Conservation (phyloP, 2,329 filamentous ascomycete species). For the Talaromyces sp. region DNA sequence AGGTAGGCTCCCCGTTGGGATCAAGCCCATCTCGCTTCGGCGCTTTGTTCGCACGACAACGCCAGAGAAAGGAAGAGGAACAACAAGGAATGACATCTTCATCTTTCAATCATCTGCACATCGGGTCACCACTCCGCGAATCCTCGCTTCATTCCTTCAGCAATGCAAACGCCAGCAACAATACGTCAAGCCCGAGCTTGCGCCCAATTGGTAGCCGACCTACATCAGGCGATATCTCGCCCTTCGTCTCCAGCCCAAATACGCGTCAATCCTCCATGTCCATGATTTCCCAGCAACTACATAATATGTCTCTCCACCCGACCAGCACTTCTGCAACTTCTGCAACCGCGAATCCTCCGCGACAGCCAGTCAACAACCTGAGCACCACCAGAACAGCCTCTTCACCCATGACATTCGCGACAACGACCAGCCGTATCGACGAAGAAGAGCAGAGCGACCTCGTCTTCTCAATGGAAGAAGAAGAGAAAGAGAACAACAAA, state of each 20-base stretch:
- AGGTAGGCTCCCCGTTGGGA: constrained; percentile 55
- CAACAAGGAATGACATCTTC: constrained; percentile 33
- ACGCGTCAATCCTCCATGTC: constrained; percentile 56
- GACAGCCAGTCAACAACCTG: constrained; percentile 20
- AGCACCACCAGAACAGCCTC: constrained; percentile 42
- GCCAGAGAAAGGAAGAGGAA: constrained; percentile 52
- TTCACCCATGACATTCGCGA: constrained; percentile 39
- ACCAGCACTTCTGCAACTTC: constrained; percentile 19
- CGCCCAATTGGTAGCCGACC: constrained; percentile 50
- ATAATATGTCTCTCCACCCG: constrained; percentile 44
- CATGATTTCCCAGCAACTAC: constrained; percentile 60
- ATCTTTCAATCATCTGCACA: constrained; percentile 51
- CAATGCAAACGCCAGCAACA: constrained; percentile 25
- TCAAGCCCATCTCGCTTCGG: constrained; percentile 63
- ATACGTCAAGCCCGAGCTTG: constrained; percentile 50
- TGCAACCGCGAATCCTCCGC: background rate
- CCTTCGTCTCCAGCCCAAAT: constrained; percentile 54
- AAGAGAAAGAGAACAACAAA: constrained; percentile 42
- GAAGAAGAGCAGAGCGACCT: constrained; percentile 49
- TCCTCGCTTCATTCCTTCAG: constrained; percentile 44
- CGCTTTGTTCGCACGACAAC: constrained; percentile 55
- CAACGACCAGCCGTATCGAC: constrained; percentile 43
- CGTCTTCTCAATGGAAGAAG: constrained; percentile 52
- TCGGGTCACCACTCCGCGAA: constrained; percentile 65
- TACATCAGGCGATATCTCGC: constrained; percentile 47